Evolutionary conservation across 805 yeast species (phyloP).

Genomic region (Limtongozyma cylindracea): DNA sequence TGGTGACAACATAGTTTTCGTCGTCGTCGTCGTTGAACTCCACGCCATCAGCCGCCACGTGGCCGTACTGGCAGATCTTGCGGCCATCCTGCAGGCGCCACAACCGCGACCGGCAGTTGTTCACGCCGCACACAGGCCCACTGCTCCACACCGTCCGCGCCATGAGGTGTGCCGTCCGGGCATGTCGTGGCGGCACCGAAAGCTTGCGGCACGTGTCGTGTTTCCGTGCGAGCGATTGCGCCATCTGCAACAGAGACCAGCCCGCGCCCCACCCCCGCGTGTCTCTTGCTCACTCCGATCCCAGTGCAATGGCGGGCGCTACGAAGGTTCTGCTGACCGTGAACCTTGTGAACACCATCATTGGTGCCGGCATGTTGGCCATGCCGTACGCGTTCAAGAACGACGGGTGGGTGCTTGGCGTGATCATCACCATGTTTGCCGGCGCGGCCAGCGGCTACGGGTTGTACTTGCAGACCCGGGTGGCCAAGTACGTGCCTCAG

Average conservation of each 20-base stretch:
- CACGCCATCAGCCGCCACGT: constrained; percentile 56
- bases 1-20: constrained; percentile 21
- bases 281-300: too few relatives aligned
- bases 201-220: too few relatives aligned
- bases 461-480: not conserved
- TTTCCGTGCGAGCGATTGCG: too few relatives aligned
- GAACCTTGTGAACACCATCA: constrained; percentile 19
- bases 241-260: too few relatives aligned
- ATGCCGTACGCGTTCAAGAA: constrained; percentile 41
- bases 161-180: constrained; percentile 1
- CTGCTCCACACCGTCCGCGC: constrained; percentile 17
- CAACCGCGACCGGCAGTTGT: constrained; percentile 62
- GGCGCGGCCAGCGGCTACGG: not conserved
- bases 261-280: too few relatives aligned
- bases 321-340: constrained; percentile 7
- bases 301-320: constrained; percentile 9
- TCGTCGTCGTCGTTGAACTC: constrained; percentile 74
- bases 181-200: too few relatives aligned
- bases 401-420: constrained; percentile 19
- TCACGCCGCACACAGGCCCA: constrained; percentile 77
- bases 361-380: constrained; percentile 47
- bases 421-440: not conserved
- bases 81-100: constrained; percentile 59
- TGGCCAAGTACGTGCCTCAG: constrained; percentile 10
- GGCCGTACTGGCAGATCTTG: constrained; percentile 75